A percentile compares a stretch with the other conserved stretches of the same genome.
These are phyloP conservation scores for Apium graveolens DNA, from an alignment of 129 eudicot species.

Conservation along the genomic window DNA sequence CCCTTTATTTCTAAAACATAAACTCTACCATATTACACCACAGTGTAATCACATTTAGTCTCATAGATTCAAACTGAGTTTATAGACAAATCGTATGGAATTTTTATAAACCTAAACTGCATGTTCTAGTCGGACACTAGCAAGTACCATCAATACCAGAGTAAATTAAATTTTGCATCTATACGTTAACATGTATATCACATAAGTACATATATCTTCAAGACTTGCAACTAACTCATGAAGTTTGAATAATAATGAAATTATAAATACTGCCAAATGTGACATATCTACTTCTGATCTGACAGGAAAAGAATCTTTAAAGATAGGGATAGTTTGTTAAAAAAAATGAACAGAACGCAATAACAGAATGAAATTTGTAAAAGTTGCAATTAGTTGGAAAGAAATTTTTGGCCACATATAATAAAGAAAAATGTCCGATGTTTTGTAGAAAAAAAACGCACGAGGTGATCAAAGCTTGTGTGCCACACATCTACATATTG, in stretches of 20 bases:
- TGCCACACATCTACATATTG: background rate
- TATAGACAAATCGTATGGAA: background rate
- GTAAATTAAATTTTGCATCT: background rate
- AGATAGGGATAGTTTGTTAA: background rate
- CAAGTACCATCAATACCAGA: background rate
- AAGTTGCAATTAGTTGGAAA: background rate
- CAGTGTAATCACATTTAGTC: background rate
- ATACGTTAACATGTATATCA: background rate
- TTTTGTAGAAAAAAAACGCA: background rate
- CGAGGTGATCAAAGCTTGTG: background rate
- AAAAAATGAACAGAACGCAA: background rate
- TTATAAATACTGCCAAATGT: background rate
- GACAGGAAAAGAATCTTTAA: background rate
- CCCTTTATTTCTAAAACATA: background rate
- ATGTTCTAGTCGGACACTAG: background rate
- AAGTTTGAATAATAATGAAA: background rate
- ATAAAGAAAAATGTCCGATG: background rate
- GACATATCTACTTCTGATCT: background rate
- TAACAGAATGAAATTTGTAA: background rate
- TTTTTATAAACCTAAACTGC: background rate
- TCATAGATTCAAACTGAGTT: background rate
- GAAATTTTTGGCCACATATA: background rate
- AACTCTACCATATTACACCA: background rate
- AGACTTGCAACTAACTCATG: background rate
- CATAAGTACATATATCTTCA: background rate